A percentile compares a stretch with the other conserved stretches of the same genome.
Conservation (phyloP, 2,329 filamentous ascomycete genomes). For the Lasiodiplodia sp. region DNA sequence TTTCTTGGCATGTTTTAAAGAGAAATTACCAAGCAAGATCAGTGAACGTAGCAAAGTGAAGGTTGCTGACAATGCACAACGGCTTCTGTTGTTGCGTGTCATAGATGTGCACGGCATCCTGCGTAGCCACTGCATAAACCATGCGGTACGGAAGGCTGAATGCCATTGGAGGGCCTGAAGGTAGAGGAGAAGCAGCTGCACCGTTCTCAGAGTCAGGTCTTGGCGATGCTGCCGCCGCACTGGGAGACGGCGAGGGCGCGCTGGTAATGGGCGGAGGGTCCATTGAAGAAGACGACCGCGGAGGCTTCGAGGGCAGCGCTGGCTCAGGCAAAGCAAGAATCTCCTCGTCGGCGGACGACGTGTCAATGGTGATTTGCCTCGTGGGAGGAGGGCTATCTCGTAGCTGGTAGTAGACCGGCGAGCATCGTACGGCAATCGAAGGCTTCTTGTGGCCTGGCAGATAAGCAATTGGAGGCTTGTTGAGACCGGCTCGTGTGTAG, state of each 20-base stretch:
- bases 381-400: conserved; percentile 72
- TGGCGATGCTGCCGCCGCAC: conserved; percentile 62
- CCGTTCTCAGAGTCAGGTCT: conserved; percentile 60
- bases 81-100: conserved; percentile 97
- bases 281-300: conserved; percentile 74
- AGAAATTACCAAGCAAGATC: conserved; percentile 79
- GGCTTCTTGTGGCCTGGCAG: conserved; percentile 98
- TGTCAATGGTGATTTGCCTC: conserved; percentile 93
- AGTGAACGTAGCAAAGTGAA: conserved; percentile 97
- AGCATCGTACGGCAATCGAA: conserved; percentile 94
- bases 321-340: conserved; percentile 87
- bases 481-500: conserved; percentile 94
- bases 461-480: conserved; percentile 94
- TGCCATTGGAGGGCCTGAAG: conserved; percentile 61
- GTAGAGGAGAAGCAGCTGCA: conserved; percentile 62
- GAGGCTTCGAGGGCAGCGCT: conserved; percentile 62
- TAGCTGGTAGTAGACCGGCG: conserved; percentile 84
- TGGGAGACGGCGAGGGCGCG: conserved; percentile 57
- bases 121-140: conserved; percentile 95
- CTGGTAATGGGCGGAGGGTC: conserved; percentile 77
- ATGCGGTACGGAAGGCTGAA: conserved; percentile 92
- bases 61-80: conserved; percentile 91
- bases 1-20: neutral
- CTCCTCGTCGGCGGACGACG: conserved; percentile 82
- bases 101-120: conserved; percentile 93